A percentile compares a stretch with the other conserved stretches of the same genome.
phyloP scores from a whole-genome alignment of 2,329 filamentous ascomycete genomes.

The Tolypocladium endophyticum region DNA sequence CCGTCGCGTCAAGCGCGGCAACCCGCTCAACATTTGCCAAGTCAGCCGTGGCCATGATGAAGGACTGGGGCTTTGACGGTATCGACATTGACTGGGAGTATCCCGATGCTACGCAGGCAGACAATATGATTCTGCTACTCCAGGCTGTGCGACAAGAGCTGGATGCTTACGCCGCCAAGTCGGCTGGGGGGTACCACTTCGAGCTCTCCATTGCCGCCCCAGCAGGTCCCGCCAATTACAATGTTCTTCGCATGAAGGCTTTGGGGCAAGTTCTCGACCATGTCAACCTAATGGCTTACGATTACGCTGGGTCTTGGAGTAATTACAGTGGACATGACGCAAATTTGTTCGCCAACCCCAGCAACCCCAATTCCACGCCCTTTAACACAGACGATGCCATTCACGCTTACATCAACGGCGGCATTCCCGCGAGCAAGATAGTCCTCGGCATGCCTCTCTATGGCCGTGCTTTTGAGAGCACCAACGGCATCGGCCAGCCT shows the following conservation, averaged over 20 bases:
- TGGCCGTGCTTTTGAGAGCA: conserved; percentile 20
- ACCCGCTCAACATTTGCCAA: conserved; percentile 59
- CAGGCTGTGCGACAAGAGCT: conserved; percentile 33
- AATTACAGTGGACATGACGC: conserved; percentile 54
- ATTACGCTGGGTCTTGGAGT: conserved; percentile 66
- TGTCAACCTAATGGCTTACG: conserved; percentile 66
- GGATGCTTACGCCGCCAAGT: conserved; percentile 33
- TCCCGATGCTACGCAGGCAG: conserved; percentile 26
- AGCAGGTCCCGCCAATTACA: conserved; percentile 38
- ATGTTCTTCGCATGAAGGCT: conserved; percentile 32
- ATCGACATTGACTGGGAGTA: conserved; percentile 33
- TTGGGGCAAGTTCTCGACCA: conserved; percentile 42
- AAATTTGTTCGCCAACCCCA: conserved; percentile 51
- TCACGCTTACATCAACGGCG: conserved; percentile 50
- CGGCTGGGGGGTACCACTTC: conserved; percentile 38
- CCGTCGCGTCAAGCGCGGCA: conserved; percentile 50
- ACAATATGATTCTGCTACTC: conserved; percentile 34
- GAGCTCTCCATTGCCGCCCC: conserved; percentile 42
- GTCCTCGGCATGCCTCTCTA: conserved; percentile 65
- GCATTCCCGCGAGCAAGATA: conserved; percentile 55
- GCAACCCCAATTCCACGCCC: conserved; percentile 50
- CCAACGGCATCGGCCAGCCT: conserved; percentile 53
- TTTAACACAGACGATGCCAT: conserved; percentile 60
- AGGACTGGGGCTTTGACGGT: conserved; percentile 57
- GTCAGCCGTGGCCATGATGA: conserved; percentile 57